phyloP scores from a whole-genome alignment of 768 basidiomycete species.

The Cystobasidium ongulense region DNA sequence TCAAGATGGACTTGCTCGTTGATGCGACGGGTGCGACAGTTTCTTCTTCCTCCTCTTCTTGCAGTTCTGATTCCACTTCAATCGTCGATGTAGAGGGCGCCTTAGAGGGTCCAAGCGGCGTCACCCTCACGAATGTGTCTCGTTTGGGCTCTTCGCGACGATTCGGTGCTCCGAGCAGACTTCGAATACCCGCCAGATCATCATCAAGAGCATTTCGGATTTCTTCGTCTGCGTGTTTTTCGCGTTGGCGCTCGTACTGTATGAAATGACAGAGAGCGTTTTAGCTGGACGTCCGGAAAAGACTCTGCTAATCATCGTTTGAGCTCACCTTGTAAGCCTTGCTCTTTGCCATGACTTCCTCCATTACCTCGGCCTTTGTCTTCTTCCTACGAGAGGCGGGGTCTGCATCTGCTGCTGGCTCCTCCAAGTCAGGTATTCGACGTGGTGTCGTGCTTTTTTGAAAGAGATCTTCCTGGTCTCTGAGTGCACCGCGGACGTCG shows the following conservation, averaged over 20 bases:
- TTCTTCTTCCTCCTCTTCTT: too few species aligned
- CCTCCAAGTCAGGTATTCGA: slow-evolving; percentile 52
- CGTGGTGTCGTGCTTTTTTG: slow-evolving; percentile 67
- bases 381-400: slow-evolving; percentile 60
- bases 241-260: slow-evolving; percentile 77
- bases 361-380: slow-evolving; percentile 92
- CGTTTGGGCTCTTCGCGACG: background rate
- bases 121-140: background rate
- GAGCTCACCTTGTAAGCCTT: slow-evolving; percentile 76
- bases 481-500: slow-evolving; percentile 44
- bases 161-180: slow-evolving; percentile 46
- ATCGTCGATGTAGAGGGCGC: background rate
- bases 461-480: slow-evolving; percentile 22
- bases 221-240: slow-evolving; percentile 74
- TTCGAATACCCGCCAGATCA: slow-evolving; percentile 71
- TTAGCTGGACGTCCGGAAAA: background rate
- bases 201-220: slow-evolving; percentile 80
- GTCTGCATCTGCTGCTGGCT: slow-evolving; percentile 38
- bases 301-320: background rate
- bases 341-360: slow-evolving; percentile 93
- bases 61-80: background rate
- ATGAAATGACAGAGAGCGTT: background rate
- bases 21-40: background rate
- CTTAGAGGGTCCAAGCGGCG: background rate
- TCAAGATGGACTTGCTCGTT: slow-evolving; percentile 22